These are phyloP conservation scores for Podospora australis DNA, from an alignment of 495 filamentous ascomycete species.

Conservation along the genomic window DNA sequence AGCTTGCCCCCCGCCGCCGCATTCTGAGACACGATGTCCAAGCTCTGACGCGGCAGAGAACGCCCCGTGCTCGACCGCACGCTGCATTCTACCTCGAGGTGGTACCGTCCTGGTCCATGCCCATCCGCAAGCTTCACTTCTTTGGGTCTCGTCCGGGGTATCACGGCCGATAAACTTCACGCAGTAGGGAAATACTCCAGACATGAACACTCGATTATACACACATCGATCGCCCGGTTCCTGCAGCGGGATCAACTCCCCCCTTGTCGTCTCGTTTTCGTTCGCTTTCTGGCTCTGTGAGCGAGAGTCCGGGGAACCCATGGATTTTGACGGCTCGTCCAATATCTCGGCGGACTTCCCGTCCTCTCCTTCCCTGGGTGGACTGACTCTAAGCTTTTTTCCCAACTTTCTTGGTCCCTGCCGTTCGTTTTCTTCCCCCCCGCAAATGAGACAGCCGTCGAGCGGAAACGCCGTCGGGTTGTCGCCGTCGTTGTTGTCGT, in stretches of 20 bases:
- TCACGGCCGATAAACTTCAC: neutral
- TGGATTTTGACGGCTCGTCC: conserved; percentile 15
- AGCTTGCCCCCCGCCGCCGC: too few species aligned
- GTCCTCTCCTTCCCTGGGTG: conserved; percentile 5
- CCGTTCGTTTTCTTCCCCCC: conserved; percentile 10
- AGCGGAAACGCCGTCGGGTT: conserved; percentile 6
- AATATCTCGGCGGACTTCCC: conserved; percentile 22
- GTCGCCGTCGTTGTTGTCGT: conserved; percentile 12
- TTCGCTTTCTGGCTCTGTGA: conserved; percentile 5
- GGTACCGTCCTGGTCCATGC: neutral
- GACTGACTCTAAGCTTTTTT: neutral
- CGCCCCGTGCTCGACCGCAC: neutral
- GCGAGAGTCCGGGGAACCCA: conserved; percentile 21
- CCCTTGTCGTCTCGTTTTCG: conserved; percentile 22
- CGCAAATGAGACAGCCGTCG: conserved; percentile 15
- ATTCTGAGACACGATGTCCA: conserved; percentile 8
- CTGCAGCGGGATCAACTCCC: conserved; percentile 20
- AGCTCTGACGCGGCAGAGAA: conserved; percentile 6
- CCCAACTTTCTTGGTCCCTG: conserved; percentile 3
- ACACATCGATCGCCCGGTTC: conserved; percentile 18
- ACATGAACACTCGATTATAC: neutral
- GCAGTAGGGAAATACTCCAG: neutral
- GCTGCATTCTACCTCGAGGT: neutral
- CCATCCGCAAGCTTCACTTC: neutral
- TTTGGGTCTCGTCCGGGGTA: neutral